A percentile compares a stretch with the other conserved stretches of the same genome.
Evolutionary conservation across 2,329 filamentous ascomycete species (phyloP).

Genomic region (Simplicillium aogashimaense): DNA sequence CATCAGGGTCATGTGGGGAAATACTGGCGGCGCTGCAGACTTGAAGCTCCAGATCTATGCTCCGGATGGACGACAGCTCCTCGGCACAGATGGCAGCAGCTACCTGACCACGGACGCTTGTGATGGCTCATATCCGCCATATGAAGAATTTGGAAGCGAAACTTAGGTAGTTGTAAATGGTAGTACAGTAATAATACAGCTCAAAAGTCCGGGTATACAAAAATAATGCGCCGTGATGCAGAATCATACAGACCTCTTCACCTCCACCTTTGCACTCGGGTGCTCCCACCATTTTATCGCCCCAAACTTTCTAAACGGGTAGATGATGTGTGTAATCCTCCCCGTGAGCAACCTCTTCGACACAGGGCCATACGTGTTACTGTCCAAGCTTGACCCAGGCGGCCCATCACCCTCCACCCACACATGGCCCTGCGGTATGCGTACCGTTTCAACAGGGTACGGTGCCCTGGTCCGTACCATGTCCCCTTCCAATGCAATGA

Average conservation of each 20-base stretch:
- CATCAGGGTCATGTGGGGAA: constrained; percentile 7
- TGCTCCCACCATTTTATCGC: constrained; percentile 49
- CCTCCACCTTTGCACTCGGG: constrained; percentile 14
- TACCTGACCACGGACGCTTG: constrained; percentile 8
- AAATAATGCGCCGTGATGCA: no score
- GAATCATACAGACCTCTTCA: no score
- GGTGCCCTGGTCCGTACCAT: constrained; percentile 55
- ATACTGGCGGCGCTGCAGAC: constrained; percentile 3
- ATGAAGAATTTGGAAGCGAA: no score
- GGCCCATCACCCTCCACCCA: constrained; percentile 92
- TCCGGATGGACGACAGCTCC: constrained; percentile 4
- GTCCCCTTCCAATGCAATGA: constrained; percentile 76
- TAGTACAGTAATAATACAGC: no score
- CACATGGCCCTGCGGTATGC: constrained; percentile 73
- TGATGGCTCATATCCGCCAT: constrained; percentile 5
- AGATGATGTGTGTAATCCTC: constrained; percentile 61
- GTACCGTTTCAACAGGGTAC: constrained; percentile 44
- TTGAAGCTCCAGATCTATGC: constrained; percentile 6
- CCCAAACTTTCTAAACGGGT: constrained; percentile 53
- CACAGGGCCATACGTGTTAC: constrained; percentile 83
- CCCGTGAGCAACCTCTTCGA: constrained; percentile 67
- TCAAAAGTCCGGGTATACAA: no score
- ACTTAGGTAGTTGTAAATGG: no score
- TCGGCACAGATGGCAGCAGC: not conserved
- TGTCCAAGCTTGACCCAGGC: constrained; percentile 63